phyloP scores from a whole-genome alignment of 2,329 filamentous ascomycete species.

The Fusarium redolens region DNA sequence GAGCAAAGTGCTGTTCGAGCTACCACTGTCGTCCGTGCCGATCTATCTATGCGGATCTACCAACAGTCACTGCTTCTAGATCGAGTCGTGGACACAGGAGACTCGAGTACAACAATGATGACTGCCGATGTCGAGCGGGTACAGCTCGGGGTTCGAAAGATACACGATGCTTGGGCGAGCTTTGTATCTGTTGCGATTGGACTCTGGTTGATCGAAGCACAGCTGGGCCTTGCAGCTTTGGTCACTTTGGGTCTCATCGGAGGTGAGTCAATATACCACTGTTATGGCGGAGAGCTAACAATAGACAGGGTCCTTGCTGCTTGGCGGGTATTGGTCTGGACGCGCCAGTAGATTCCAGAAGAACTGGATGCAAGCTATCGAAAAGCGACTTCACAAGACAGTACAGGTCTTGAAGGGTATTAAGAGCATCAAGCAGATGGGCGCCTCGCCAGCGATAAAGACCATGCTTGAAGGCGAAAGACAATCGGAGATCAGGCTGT shows the following conservation, averaged over 20 bases:
- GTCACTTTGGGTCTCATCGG: fast-evolving
- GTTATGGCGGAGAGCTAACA: fast-evolving
- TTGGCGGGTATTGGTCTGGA: neutral
- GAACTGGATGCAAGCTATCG: neutral
- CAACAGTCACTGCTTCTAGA: neutral
- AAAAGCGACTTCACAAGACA: neutral
- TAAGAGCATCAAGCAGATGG: neutral
- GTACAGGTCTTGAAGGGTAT: neutral
- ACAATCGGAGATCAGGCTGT: neutral
- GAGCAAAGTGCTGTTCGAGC: neutral
- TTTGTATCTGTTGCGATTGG: neutral
- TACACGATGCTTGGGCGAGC: neutral
- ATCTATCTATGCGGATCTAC: neutral
- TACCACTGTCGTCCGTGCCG: neutral
- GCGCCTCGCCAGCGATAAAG: neutral
- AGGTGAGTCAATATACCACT: neutral
- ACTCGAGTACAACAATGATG: neutral
- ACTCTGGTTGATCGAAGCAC: neutral
- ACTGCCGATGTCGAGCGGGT: neutral
- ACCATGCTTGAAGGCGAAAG: neutral
- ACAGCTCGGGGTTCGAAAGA: neutral
- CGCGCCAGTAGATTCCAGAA: neutral
- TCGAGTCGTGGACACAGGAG: neutral
- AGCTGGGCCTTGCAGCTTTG: neutral
- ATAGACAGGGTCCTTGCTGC: fast-evolving